Percentiles rank a stretch among this genome's conserved stretches.
Evolutionary conservation across 345 rosid genomes (phyloP).

Genomic region (Raphanus raphanistrum): DNA sequence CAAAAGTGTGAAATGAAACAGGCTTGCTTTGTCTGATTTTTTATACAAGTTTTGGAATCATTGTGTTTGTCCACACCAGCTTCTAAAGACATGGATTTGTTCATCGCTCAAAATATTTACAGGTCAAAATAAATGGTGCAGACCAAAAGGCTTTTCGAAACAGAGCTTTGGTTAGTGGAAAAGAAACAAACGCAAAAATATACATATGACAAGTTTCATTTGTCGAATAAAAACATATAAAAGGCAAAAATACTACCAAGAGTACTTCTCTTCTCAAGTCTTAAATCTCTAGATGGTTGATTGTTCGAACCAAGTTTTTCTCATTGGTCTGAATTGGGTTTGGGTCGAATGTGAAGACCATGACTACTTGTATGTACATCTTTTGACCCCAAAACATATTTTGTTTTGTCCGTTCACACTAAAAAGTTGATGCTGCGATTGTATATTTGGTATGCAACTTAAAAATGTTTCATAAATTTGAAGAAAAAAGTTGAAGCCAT

Average conservation of each 20-base stretch:
- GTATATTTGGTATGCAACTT: background rate
- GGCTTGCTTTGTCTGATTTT: constrained; percentile 19
- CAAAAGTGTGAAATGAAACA: constrained; percentile 17
- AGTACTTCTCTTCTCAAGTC: background rate
- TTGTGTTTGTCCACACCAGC: constrained; percentile 1
- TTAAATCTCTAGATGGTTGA: background rate
- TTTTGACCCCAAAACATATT: background rate
- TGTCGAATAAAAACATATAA: background rate
- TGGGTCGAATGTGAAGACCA: background rate
- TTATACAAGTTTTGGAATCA: constrained; percentile 25
- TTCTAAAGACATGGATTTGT: background rate
- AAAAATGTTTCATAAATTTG: background rate
- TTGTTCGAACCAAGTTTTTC: background rate
- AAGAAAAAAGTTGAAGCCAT: background rate
- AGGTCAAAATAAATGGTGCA: background rate
- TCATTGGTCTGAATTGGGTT: background rate
- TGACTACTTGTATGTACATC: background rate
- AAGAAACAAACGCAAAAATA: background rate
- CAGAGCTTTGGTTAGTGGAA: too few species aligned
- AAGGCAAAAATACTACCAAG: background rate
- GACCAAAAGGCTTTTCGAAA: background rate
- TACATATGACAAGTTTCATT: too few species aligned
- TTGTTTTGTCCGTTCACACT: too few species aligned
- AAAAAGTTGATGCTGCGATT: too few species aligned
- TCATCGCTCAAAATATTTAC: background rate